Base-by-base conservation (phyloP, 2,329 filamentous ascomycete species). In the Colletotrichum camelliae region DNA sequence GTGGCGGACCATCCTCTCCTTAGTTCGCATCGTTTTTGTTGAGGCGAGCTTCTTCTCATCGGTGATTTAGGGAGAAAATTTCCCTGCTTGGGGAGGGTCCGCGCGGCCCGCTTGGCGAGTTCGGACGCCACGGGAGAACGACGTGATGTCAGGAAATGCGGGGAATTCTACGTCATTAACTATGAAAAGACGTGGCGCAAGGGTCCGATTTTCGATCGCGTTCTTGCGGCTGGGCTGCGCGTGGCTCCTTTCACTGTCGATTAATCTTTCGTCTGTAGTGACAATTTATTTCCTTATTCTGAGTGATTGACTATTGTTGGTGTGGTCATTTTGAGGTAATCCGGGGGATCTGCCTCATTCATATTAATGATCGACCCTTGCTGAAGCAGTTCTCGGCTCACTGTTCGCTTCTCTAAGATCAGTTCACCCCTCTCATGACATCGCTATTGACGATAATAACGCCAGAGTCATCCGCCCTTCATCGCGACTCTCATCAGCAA, bases 141-240 rank as follows among this genome's bases (percentile, higher is more conserved):
- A 43, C 35, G 55, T 65, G 39, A 33, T 68, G 64, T 69, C 70
- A 68, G 64, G 64, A 68, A 58, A 24, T 73, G 58, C 70, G 64
- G 73, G 58, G 57, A 68, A 31, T 31, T 27, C 15, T 73, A 75
- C 73, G 73, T 75, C 73, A 75, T 73, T 16, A 29, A 29, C 57
- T 70, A 33, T 37, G 18, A 48, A 52, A 52, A 52, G 39, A 33
- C 15, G 70, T 73, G 73, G 70, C 70, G 62, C 33, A 52, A 48
- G 58, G 33, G 24, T 55, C 29, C 55, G 33, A 72, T 72, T 60
- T 55, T 65, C n/a, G 67, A 29, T 67, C 37, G 16, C 2, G 9
- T 33, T 57, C 4, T 43, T n/a, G 2, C 27, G 35, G 29, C 39
- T 39, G 39, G 33, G 15, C 58, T 48, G 72, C 43, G n/a, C 18